These are phyloP conservation scores for Triticum monococcum DNA, from an alignment of 176 grass and related monocot species.

Conservation along the genomic window DNA sequence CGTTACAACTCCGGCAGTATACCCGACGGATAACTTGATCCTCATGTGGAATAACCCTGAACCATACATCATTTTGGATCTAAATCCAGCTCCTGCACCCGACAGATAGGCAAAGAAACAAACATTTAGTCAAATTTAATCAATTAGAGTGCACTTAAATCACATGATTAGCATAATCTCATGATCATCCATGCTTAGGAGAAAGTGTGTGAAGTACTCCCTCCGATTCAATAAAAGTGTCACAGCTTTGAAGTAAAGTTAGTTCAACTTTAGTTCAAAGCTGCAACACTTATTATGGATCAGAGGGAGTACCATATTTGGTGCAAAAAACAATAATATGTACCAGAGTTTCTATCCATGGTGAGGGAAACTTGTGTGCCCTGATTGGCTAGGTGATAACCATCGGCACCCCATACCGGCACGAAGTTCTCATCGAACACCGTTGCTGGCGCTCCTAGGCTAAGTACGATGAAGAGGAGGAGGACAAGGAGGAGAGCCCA, in stretches of 20 bases:
- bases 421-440: constrained; percentile 58
- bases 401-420: constrained; percentile 42
- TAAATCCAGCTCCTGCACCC: constrained; percentile 36
- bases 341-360: constrained; percentile 66
- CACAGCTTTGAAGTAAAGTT: too few species aligned
- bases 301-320: too few species aligned
- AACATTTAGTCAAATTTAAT: too few species aligned
- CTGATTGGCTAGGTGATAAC: constrained; percentile 32
- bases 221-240: too few species aligned
- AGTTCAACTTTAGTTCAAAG: too few species aligned
- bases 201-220: too few species aligned
- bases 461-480: neutral
- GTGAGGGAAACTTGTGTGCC: constrained; percentile 40
- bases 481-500: neutral
- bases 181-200: too few species aligned
- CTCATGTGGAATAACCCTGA: constrained; percentile 68
- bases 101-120: too few species aligned
- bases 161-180: too few species aligned
- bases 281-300: too few species aligned
- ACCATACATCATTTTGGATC: constrained; percentile 50
- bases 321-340: too few species aligned
- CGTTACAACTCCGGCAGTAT: constrained; percentile 67
- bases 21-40: constrained; percentile 55
- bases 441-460: neutral
- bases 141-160: too few species aligned